Percentiles rank a stretch among this genome's conserved stretches.
Evolutionary conservation across 2,329 filamentous ascomycete genomes (phyloP).

Genomic region (Xylaria sp.): DNA sequence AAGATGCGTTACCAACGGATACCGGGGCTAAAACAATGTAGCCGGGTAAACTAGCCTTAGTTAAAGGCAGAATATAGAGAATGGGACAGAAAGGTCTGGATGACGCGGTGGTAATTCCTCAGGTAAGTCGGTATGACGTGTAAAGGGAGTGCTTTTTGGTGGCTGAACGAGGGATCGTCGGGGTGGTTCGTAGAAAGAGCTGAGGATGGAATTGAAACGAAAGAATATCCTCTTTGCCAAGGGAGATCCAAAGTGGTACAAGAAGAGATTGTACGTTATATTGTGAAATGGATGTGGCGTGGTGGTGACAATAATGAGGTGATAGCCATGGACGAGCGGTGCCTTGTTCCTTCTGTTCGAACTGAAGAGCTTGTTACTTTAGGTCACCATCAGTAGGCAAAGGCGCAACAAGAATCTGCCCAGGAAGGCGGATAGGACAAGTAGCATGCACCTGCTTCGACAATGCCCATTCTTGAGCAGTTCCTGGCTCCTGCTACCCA

Average conservation of each 20-base stretch:
- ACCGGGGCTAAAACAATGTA: slow-evolving; percentile 24
- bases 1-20: slow-evolving; percentile 13
- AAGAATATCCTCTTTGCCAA: slow-evolving; percentile 22
- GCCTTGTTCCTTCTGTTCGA: slow-evolving; percentile 17
- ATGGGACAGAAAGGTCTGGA: slow-evolving; percentile 7
- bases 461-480: neutral
- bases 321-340: slow-evolving; percentile 2
- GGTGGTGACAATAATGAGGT: slow-evolving; percentile 5
- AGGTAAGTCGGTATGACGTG: slow-evolving; percentile 37
- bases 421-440: neutral
- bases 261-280: slow-evolving; percentile 17
- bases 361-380: neutral
- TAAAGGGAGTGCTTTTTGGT: slow-evolving; percentile 16
- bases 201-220: slow-evolving; percentile 16
- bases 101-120: slow-evolving; percentile 25
- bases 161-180: slow-evolving; percentile 12
- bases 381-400: too few relatives aligned
- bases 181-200: slow-evolving; percentile 7
- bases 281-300: slow-evolving; percentile 14
- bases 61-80: slow-evolving; percentile 15
- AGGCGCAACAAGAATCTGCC: neutral
- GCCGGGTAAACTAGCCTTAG: neutral
- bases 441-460: slow-evolving; percentile 6
- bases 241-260: slow-evolving; percentile 18
- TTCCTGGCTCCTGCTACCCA: neutral